Evolutionary conservation across 1,284 basidiomycete genomes (phyloP), one percentile per base, ranked within the genome.

Genomic region (Malassezia sp.): DNA sequence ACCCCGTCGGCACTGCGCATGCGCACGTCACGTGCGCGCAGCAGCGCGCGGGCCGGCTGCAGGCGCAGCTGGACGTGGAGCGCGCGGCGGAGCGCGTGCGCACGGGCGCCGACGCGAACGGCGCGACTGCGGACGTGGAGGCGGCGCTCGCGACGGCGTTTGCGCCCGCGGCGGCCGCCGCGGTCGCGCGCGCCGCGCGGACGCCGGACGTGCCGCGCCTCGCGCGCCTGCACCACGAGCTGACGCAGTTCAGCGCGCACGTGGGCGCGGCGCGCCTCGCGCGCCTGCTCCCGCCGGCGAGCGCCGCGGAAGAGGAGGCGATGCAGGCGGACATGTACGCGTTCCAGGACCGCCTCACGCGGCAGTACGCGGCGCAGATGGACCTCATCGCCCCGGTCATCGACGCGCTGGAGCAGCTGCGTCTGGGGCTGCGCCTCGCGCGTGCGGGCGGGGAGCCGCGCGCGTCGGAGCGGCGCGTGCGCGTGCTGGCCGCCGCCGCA

Each of bases 201-300:
- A 14, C 30, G 15, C 66, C 74, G 5, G 77, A 83, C 58, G 70
- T 82, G 11, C 63, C 75, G 3, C 77, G 77, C 3, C 73, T 95
- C 5, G 79, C 81, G 37, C 75, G 79, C 29, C 83, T 88, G 66
- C 93, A 89, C 80, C 75, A 79, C 14, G 90, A 96, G 67, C 76
- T 88, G 5, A 43, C 44, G 20, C 45, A 60, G 7, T 67, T 69
- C 39, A 20, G 54, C 14, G 24, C 41, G 21, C 55, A 67, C 22
- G 57, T 67, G 2, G 34, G 61, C 21, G 49, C 53, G 24, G 20
- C 49, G 31, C 43, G 28, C 5, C 38, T 70, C 1, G 38, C 38
- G 11, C 47, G 51, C 3, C 35, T 64, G 20, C 21, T 38, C 10
- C 12, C 30, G 9, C 50, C 38, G 18, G 17, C 2, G 9, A 33